These are phyloP conservation scores for Calonectria hongkongensis DNA, from an alignment of 2,329 filamentous ascomycete genomes.

Conservation along the genomic window DNA sequence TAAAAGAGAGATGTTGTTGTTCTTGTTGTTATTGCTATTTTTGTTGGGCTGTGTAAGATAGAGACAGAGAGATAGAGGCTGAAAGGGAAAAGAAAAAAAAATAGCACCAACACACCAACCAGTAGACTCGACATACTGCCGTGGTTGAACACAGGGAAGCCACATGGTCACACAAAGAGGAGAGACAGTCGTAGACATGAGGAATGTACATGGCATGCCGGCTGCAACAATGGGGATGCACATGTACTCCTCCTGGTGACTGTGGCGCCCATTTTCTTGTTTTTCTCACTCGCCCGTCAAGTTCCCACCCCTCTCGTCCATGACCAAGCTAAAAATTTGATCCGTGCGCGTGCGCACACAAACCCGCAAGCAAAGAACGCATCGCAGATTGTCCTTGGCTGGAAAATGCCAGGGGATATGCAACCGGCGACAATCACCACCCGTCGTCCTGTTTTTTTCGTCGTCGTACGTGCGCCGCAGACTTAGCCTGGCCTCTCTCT, in stretches of 20 bases:
- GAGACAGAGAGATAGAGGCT: constrained; percentile 1
- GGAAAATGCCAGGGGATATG: constrained; percentile 19
- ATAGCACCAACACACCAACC: too few species aligned
- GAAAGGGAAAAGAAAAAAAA: constrained; percentile 4
- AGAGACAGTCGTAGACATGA: constrained; percentile 14
- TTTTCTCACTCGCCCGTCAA: constrained; percentile 2
- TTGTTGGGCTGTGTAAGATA: neutral
- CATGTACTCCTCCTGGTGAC: neutral
- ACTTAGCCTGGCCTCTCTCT: constrained; percentile 6
- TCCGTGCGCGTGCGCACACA: constrained; percentile 35
- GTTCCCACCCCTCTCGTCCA: constrained; percentile 21
- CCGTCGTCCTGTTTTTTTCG: constrained; percentile 26
- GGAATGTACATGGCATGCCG: constrained; percentile 18
- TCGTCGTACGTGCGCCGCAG: constrained; percentile 26
- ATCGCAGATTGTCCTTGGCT: constrained; percentile 8
- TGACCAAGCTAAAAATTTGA: constrained; percentile 34
- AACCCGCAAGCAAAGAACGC: constrained; percentile 24
- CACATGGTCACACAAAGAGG: constrained; percentile 22
- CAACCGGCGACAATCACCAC: constrained; percentile 33
- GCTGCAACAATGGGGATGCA: constrained; percentile 18
- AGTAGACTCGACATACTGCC: neutral
- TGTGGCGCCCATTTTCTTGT: neutral
- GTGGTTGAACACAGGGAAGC: constrained; percentile 12
- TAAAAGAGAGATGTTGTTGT: neutral
- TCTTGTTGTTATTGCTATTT: neutral